Evolutionary conservation across 2,329 filamentous ascomycete species (phyloP), one percentile per base, ranked within the genome.

Genomic region (Decorospora gaudefroyi): DNA sequence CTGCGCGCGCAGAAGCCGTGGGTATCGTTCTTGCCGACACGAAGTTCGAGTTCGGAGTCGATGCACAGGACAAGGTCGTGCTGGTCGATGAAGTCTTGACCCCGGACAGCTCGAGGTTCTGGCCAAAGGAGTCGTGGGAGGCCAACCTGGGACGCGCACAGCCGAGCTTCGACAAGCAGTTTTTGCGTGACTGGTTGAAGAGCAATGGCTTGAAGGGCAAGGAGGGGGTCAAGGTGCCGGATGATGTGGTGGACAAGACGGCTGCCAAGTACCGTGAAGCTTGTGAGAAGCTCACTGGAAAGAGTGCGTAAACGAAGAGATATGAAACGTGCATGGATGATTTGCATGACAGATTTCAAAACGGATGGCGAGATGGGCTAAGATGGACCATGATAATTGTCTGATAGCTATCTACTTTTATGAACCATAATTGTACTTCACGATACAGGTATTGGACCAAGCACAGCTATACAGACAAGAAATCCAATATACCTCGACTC

Each of bases 71-170:
- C 49, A 81, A 87, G 60, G 78, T 93, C 6, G 81, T 90, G 23
- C 76, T 92, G 37, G 83, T 90, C 4, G 90, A 95, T 64, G 90
- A 95, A 74, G 88, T 95, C 15, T 74, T 95, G 48, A 95, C 90
- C 6, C 90, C 90, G 2, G 76, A 78, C 53, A 74, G 70, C 55
- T 92, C 87, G 36, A 82, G 91, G 11, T 96, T 96, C 78, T 97
- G 92, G 91, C 84, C 85, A 1, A 82, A 79, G 52, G 83, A 83
- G 29, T 78, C 78, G 31, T 95, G 92, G 66, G 79, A 84, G 65
- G 34, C 49, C 41, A 65, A 69, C 46, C 72, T 87, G 12, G 90
- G 91, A 2, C 78, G 78, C 50, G 79, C 86, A 43, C 90, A 95
- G 75, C 80, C 86, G 41, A 93, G 88, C 72, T 93, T 92, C 57